phyloP scores from a whole-genome alignment of 164 flowering plant genomes.

The Pachysandra terminalis region DNA sequence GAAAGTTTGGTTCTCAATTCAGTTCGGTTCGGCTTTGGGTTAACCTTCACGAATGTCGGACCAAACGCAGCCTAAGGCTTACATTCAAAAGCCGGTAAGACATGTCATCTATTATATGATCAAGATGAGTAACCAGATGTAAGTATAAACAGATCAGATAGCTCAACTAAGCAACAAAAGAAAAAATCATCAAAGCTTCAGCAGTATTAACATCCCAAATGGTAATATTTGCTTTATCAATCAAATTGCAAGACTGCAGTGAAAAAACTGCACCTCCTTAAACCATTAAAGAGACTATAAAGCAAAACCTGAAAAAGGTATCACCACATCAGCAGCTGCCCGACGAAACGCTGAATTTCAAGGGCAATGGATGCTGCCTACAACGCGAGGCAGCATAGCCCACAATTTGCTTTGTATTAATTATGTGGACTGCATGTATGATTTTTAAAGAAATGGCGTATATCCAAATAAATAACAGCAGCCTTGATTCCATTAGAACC shows the following conservation, averaged over 20 bases:
- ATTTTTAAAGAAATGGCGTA: background rate
- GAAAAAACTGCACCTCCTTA: constrained; percentile 5
- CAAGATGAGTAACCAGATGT: too few relatives aligned
- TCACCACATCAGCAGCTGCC: background rate
- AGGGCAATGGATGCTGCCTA: background rate
- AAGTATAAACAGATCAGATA: too few relatives aligned
- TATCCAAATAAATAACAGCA: background rate
- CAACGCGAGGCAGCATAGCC: background rate
- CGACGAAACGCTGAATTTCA: background rate
- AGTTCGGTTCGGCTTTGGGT: too few relatives aligned
- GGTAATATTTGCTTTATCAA: background rate
- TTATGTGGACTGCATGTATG: too few relatives aligned
- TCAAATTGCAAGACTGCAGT: constrained; percentile 12
- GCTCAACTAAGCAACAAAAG: too few relatives aligned
- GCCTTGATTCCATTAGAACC: background rate
- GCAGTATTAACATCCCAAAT: background rate
- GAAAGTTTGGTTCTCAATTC: too few relatives aligned
- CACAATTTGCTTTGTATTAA: background rate
- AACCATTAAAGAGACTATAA: background rate
- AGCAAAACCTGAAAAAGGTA: background rate
- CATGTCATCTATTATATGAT: too few relatives aligned
- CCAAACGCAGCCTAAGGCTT: too few relatives aligned
- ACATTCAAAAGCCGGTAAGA: too few relatives aligned
- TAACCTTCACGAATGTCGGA: too few relatives aligned
- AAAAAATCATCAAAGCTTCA: too few relatives aligned